Base-by-base conservation (phyloP, 192 early-diverging fungal species). In the Coemansia brasiliensis region DNA sequence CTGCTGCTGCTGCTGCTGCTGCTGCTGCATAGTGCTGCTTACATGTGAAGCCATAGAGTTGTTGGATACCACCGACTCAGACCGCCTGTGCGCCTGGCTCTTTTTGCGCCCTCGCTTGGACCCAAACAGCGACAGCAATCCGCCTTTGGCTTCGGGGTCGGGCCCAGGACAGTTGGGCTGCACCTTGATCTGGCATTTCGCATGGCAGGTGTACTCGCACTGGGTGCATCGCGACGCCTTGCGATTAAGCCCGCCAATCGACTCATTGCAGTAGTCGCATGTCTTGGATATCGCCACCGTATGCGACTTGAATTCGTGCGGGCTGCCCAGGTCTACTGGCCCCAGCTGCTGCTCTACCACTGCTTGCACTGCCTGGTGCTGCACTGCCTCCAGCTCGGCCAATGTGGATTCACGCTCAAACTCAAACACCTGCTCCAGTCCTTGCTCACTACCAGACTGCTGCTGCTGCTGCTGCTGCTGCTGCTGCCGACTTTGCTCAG, bases 231-330 rank as follows among this genome's bases (percentile, higher is more conserved):
- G 56, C 17, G 59, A 60, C 1, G 72, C 60, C 52, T 74, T 74
- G 40, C 72, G 65, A 43, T 64, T 64, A 3, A 74, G 61, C 1
- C 72, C 72, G 57, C 72, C 72, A 24, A 74, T 67, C 8, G 72
- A 68, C 51, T 74, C 72, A 44, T 53, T 61, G 57, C 72, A 74
- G 61, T 74, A 74, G 57, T 74, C 72, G 72, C 72, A 74, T 3
- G 61, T 74, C 37, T 61, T 59, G 7, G 72, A 63, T 10, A 74
- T 67, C 12, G 72, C 72, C 52, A 74, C 57, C 0, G 72, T 74
- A 29, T 56, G 53, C 18, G 72, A 21, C 61, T 65, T 68, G 61
- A 74, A 74, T 27, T 67, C 72, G 54, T 74, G 72, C 55, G 66
- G 65, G 20, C 20, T 61, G 52, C 72, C 72, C 10, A 26, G 37